These are phyloP conservation scores for Cornus controversa DNA, from an alignment of 148 eudicot genomes.

Conservation along the genomic window DNA sequence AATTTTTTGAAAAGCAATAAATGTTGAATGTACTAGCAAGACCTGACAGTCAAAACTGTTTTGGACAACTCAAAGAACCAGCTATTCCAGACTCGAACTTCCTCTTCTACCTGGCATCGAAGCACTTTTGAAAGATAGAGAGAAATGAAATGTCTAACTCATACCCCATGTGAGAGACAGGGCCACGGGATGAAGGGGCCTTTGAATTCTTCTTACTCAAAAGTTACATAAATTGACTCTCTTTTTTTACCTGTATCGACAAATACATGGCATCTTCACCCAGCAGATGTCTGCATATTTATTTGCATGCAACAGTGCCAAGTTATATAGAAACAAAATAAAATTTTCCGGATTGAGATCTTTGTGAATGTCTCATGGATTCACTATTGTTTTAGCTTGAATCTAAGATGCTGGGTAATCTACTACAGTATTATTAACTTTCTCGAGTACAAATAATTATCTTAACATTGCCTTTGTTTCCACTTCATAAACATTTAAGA, in stretches of 20 bases:
- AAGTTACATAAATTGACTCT: no score
- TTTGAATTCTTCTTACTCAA: no score
- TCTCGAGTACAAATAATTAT: not conserved
- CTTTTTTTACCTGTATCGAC: no score
- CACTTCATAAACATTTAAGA: not conserved
- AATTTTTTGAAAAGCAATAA: no score
- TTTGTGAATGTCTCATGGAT: not conserved
- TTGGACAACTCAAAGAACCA: not conserved
- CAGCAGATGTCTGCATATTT: not conserved
- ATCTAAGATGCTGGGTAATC: not conserved
- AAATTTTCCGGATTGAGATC: not conserved
- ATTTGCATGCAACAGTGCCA: not conserved
- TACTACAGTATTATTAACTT: not conserved
- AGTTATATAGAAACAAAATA: not conserved
- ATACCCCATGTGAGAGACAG: no score
- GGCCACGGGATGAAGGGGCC: no score
- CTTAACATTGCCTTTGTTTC: not conserved
- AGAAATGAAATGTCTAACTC: no score
- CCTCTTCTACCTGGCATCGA: not conserved
- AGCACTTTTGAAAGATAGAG: not conserved
- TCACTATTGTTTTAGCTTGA: not conserved
- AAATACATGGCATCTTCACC: not conserved
- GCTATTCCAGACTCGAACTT: not conserved
- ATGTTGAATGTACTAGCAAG: not conserved
- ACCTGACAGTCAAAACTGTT: not conserved